Conservation (phyloP, 768 basidiomycete genomes). For the Tulasnella sp. region DNA sequence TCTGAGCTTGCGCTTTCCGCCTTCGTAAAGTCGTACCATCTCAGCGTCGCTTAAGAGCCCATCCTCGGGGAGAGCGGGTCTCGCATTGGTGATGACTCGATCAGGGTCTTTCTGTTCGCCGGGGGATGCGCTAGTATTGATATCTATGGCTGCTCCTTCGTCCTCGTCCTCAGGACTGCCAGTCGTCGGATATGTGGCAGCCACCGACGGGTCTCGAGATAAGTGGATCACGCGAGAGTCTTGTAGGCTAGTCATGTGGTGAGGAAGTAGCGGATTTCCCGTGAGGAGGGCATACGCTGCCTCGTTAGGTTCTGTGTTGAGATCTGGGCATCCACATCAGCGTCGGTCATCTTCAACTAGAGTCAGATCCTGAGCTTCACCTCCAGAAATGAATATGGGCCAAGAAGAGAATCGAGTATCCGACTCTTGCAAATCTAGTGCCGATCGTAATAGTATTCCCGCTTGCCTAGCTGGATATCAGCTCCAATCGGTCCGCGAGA, state of each 20-base stretch:
- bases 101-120: conserved; percentile 51
- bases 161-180: conserved; percentile 26
- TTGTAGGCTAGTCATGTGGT: conserved; percentile 43
- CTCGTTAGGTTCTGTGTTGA: conserved; percentile 80
- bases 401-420: conserved; percentile 37
- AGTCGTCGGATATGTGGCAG: conserved; percentile 19
- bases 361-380: conserved; percentile 33
- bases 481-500: not conserved
- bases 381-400: conserved; percentile 79
- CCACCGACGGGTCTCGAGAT: conserved; percentile 19
- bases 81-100: conserved; percentile 60
- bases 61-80: conserved; percentile 47
- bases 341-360: conserved; percentile 9
- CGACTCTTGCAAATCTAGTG: conserved; percentile 42
- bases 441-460: conserved; percentile 59
- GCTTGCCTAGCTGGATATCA: conserved; percentile 47
- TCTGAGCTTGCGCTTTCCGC: conserved; percentile 5
- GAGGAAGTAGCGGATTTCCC: conserved; percentile 43
- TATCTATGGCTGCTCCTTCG: conserved; percentile 18
- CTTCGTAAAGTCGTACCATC: conserved; percentile 40
- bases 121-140: not conserved
- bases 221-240: conserved; percentile 44
- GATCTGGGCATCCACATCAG: conserved; percentile 50
- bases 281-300: conserved; percentile 70
- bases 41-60: conserved; percentile 57